A percentile compares a stretch with the other conserved stretches of the same genome.
These are phyloP conservation scores for Alternaria incomplexa DNA, from an alignment of 2,329 filamentous ascomycete species.

Conservation along the genomic window DNA sequence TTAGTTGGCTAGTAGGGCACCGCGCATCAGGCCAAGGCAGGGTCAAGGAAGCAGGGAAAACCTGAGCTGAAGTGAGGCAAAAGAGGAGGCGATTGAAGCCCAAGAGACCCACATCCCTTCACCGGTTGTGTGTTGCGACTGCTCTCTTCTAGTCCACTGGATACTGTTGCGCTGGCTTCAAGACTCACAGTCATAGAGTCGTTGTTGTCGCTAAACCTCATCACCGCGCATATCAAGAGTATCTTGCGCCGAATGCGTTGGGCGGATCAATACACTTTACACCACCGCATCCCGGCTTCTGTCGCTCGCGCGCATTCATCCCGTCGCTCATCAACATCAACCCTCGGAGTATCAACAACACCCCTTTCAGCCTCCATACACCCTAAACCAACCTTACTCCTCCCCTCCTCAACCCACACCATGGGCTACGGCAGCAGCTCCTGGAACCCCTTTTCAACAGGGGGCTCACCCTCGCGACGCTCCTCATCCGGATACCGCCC, in stretches of 20 bases:
- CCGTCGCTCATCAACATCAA: conserved; percentile 1
- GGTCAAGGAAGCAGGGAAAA: neutral
- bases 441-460: conserved; percentile 44
- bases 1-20: neutral
- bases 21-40: neutral
- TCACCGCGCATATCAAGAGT: neutral
- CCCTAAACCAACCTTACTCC: conserved; percentile 18
- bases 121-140: conserved; percentile 11
- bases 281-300: conserved; percentile 22
- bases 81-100: conserved; percentile 18
- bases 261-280: conserved; percentile 19
- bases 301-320: conserved; percentile 12
- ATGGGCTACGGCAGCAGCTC: conserved; percentile 35
- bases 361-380: conserved; percentile 10
- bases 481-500: conserved; percentile 35
- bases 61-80: neutral
- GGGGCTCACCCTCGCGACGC: conserved; percentile 21
- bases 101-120: conserved; percentile 22
- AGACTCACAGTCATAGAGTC: neutral
- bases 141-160: neutral
- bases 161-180: neutral
- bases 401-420: neutral
- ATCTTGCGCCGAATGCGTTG: conserved; percentile 22
- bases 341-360: neutral
- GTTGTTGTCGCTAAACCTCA: neutral